These are phyloP conservation scores for Ceratocystis harringtonii DNA, from an alignment of 2,329 filamentous ascomycete species.

Conservation along the genomic window DNA sequence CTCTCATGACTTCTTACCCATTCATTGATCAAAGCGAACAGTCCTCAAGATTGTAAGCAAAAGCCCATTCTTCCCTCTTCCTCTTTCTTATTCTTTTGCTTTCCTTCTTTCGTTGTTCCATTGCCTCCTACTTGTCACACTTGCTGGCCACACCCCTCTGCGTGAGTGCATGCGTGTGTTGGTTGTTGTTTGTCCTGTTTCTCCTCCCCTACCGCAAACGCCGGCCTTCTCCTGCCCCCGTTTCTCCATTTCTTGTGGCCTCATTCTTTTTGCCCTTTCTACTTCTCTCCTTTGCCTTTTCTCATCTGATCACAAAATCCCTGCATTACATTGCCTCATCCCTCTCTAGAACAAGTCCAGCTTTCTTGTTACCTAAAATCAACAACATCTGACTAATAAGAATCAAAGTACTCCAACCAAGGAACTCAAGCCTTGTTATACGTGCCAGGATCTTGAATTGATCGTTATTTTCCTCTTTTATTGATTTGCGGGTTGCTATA, in stretches of 20 bases:
- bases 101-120: neutral
- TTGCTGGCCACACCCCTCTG: neutral
- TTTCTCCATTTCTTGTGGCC: constrained; percentile 6
- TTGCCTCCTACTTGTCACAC: neutral
- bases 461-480: neutral
- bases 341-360: constrained; percentile 14
- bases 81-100: neutral
- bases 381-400: constrained; percentile 22
- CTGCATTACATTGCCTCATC: constrained; percentile 9
- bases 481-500: neutral
- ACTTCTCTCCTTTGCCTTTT: neutral
- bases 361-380: constrained; percentile 22
- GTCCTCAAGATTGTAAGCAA: neutral
- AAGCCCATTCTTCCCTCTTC: neutral
- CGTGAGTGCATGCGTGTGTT: neutral
- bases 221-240: neutral
- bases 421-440: constrained; percentile 2
- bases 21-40: neutral
- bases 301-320: constrained; percentile 12
- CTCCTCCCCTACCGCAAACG: neutral
- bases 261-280: neutral
- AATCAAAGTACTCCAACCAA: constrained; percentile 17
- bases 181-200: neutral
- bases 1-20: neutral
- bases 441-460: constrained; percentile 3